Evolutionary conservation across 2,329 filamentous ascomycete genomes (phyloP).

Genomic region (Alternaria postmessia): DNA sequence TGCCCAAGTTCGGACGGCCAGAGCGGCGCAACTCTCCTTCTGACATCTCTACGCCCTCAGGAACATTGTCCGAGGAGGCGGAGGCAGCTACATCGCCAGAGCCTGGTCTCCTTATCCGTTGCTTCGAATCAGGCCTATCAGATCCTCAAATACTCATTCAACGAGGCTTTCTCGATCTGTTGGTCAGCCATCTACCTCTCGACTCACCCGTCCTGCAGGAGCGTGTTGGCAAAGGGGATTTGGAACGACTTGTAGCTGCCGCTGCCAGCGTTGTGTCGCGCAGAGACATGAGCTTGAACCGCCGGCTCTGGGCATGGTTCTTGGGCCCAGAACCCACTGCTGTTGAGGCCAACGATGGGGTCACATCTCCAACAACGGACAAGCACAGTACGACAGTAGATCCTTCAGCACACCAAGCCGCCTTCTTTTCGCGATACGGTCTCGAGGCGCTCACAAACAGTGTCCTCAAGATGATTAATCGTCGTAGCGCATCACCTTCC

Average conservation of each 20-base stretch:
- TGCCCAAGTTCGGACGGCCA: conserved; percentile 72
- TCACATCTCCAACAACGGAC: conserved; percentile 55
- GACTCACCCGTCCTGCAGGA: conserved; percentile 82
- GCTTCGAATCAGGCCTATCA: conserved; percentile 86
- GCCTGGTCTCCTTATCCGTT: conserved; percentile 86
- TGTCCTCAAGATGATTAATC: conserved; percentile 77
- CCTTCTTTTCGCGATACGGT: conserved; percentile 84
- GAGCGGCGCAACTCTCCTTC: conserved; percentile 28
- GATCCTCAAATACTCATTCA: conserved; percentile 93
- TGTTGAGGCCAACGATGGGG: conserved; percentile 44
- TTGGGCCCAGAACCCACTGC: conserved; percentile 75
- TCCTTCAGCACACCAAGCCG: conserved; percentile 57
- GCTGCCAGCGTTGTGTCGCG: conserved; percentile 87
- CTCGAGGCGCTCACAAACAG: conserved; percentile 76
- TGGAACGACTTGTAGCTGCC: conserved; percentile 81
- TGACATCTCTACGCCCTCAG: conserved; percentile 15
- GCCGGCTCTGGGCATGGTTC: conserved; percentile 95
- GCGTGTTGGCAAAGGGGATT: conserved; percentile 74
- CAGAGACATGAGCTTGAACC: conserved; percentile 95
- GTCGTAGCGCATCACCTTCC: conserved; percentile 61
- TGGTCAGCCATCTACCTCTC: conserved; percentile 89
- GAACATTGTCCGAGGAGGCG: conserved; percentile 59
- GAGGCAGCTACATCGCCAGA: conserved; percentile 85
- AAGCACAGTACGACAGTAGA: conserved; percentile 58
- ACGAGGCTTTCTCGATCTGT: conserved; percentile 88